A percentile compares a stretch with the other conserved stretches of the same genome.
Conservation (phyloP, 441 rosid species). For the Corymbia citriodora region DNA sequence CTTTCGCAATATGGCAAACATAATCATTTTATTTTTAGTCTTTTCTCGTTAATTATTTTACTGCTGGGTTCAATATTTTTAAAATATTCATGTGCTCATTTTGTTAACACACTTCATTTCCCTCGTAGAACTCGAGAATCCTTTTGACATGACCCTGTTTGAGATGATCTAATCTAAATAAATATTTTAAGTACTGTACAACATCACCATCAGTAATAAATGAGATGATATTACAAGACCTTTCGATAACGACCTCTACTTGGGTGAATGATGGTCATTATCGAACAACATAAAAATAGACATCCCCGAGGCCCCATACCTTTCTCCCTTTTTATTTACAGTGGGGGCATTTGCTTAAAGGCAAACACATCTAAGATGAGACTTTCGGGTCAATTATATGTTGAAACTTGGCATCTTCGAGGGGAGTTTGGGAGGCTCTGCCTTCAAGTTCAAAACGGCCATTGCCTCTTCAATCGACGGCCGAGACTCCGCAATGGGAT, state of each 20-base stretch:
- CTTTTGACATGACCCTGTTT: not conserved
- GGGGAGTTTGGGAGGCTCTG: not conserved
- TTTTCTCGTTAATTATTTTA: not conserved
- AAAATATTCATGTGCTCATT: rapidly evolving
- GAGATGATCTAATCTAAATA: too few relatives aligned
- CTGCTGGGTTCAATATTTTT: not conserved
- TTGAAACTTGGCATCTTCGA: not conserved
- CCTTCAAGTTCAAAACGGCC: not conserved
- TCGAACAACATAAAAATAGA: not conserved
- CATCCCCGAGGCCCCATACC: too few relatives aligned
- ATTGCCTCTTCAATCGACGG: not conserved
- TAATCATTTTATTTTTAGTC: too few relatives aligned
- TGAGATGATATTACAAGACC: not conserved
- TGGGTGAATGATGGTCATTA: not conserved
- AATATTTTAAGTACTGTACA: not conserved
- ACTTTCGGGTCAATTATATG: not conserved
- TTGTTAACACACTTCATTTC: too few relatives aligned
- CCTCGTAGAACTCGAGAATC: rapidly evolving
- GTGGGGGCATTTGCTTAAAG: not conserved
- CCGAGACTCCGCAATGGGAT: not conserved
- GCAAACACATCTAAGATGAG: not conserved
- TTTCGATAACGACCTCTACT: not conserved
- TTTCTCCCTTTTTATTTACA: not conserved
- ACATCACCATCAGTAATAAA: not conserved
- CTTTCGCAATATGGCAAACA: not conserved